These are phyloP conservation scores for Monosporascus sp. DNA, from an alignment of 2,329 filamentous ascomycete genomes.

Conservation along the genomic window DNA sequence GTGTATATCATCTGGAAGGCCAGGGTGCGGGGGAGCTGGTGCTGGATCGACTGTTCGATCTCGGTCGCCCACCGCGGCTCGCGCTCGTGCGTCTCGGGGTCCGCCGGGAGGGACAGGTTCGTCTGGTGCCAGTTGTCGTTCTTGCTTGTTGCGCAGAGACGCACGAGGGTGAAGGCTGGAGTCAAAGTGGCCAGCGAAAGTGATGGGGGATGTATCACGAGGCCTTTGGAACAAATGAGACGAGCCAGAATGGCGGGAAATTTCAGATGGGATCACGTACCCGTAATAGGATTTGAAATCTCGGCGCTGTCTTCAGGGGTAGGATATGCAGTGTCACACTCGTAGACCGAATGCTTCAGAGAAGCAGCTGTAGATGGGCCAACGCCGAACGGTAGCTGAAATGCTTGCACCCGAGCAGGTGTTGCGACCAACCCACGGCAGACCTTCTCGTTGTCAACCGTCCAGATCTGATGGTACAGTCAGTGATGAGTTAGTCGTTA, in stretches of 20 bases:
- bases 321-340: conserved; percentile 45
- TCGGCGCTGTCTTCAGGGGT: conserved; percentile 23
- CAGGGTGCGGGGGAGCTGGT: conserved; percentile 40
- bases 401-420: conserved; percentile 44
- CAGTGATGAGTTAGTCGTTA: conserved; percentile 2
- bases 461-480: conserved; percentile 35
- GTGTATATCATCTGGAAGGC: conserved; percentile 31
- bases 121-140: conserved; percentile 51
- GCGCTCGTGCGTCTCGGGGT: conserved; percentile 5
- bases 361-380: conserved; percentile 15
- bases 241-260: neutral
- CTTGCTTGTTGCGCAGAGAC: conserved; percentile 46
- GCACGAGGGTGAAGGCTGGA: conserved; percentile 48
- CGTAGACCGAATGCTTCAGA: conserved; percentile 33
- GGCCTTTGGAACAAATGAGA: conserved; percentile 27
- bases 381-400: conserved; percentile 41
- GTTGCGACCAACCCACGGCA: conserved; percentile 52
- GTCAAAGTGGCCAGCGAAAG: conserved; percentile 23
- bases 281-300: conserved; percentile 41
- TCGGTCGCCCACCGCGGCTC: conserved; percentile 43
- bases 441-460: conserved; percentile 29
- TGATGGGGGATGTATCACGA: conserved; percentile 41
- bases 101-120: conserved; percentile 32
- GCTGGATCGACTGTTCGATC: conserved; percentile 39
- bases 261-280: conserved; percentile 20